A percentile compares a stretch with the other conserved stretches of the same genome.
Conservation (phyloP, 108 stramenopile species). For the Conticribra guillardii region DNA sequence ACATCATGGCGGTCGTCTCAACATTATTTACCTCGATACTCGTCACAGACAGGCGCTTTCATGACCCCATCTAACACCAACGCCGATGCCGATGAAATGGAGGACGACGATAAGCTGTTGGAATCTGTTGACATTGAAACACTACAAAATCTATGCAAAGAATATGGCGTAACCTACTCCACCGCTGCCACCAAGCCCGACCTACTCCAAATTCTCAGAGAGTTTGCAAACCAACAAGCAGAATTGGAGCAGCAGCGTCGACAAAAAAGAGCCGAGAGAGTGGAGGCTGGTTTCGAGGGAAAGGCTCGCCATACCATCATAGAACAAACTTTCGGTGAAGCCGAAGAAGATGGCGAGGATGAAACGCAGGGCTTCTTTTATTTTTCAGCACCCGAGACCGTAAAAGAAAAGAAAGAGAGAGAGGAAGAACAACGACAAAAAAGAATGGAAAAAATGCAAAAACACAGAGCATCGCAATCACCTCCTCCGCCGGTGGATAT, state of each 20-base stretch:
- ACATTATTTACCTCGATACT: neutral
- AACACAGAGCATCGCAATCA: constrained; percentile 16
- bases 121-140: constrained; percentile 53
- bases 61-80: neutral
- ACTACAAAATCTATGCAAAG: constrained; percentile 65
- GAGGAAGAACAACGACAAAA: constrained; percentile 26
- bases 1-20: neutral
- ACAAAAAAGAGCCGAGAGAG: constrained; percentile 47
- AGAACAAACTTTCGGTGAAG: constrained; percentile 48
- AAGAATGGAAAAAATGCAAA: constrained; percentile 14
- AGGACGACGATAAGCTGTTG: constrained; percentile 66
- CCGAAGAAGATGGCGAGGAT: constrained; percentile 50
- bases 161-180: constrained; percentile 47
- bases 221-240: constrained; percentile 57
- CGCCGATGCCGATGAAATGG: constrained; percentile 6
- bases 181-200: constrained; percentile 65
- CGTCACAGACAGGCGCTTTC: no score
- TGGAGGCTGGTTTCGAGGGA: constrained; percentile 59
- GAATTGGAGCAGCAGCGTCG: constrained; percentile 55
- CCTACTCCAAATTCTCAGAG: constrained; percentile 65
- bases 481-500: constrained; percentile 61
- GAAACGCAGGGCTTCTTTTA: constrained; percentile 61
- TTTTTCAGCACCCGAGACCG: constrained; percentile 35
- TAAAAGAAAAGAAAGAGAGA: constrained; percentile 23
- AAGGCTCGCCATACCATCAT: constrained; percentile 50